Base-by-base conservation (phyloP, 768 basidiomycete species). In the Russula lepida region DNA sequence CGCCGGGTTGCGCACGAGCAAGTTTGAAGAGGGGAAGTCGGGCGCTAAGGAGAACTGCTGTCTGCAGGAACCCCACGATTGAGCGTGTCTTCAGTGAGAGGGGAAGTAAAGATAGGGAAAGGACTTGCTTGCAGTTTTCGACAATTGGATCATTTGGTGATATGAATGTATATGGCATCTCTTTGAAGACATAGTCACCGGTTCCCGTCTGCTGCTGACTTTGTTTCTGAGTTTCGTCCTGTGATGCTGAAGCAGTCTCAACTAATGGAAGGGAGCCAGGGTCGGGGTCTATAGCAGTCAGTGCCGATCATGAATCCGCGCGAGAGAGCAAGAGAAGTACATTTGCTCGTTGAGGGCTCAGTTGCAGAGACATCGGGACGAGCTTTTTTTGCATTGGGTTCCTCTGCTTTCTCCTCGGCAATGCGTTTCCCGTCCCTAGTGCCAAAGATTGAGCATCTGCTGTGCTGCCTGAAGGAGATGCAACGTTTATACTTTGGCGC, bases 161-260 rank as follows among this genome's bases (percentile, higher is more conserved):
- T 32, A 98, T 74, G 74, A 88, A 94, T 0, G 88, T 92, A 71
- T 89, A 97, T 1, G 95, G 94, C 71, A 90, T 91, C 71, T 98
- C 95, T 70, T 88, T 93, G 78, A 77, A 67, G 64, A 57, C 44
- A 8, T 32, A 71, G 66, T 69, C 76, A 2, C 55, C 56, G 28
- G 33, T 47, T 27, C 64, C 70, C 51, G 66, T 41, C 54, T 54
- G 68, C 68, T 48, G 70, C n/a, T 65, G 46, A 6, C 49, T 28
- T 54, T 61, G 66, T 65, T 56, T 67, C 56, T 59, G 69, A 58
- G 30, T 56, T 59, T 66, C 65, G 12, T 67, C 66, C 4, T 62
- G 62, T 6, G 51, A 33, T 25, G 30, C 39, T 32, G 50, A 52
- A 8, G 39, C 59, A 6, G 35, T 35, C 50, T 62, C 52, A 15